Evolutionary conservation across 2,329 filamentous ascomycete species (phyloP), one percentile per base, ranked within the genome.

Genomic region (Neonectria neomacrospora): DNA sequence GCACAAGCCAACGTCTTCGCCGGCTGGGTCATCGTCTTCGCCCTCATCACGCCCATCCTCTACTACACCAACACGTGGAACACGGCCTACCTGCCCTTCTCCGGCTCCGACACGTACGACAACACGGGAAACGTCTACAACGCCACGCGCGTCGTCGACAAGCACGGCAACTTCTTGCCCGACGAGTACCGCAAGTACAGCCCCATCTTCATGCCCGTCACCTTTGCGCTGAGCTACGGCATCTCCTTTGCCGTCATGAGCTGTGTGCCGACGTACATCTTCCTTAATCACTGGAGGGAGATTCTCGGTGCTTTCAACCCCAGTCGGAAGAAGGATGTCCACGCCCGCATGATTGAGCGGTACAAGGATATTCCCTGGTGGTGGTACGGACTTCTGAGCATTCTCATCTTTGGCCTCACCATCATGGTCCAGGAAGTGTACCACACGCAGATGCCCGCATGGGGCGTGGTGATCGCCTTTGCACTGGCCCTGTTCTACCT

Each of bases 11-110:
- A 67, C 23, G 65, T 67, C 6, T 65, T 67, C 12, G 65, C 62
- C 4, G 65, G 65, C 3, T 65, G 65, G 39, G 54, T 59, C 16
- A 16, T 65, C 7, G 20, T 65, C 23, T 65, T 67, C 11, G 63
- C 62, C 18, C 37, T 67, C 14, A 42, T 65, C 16, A 56, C 65
- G 11, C 65, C 65, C 3, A 62, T 62, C 8, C 59, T 67, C 2
- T 65, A 67, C 71, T 84, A 83, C 61, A 79, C 78, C 3, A 83
- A 83, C 66, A 82, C 80, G 0, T 85, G 82, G 82, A 77, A 80
- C 56, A 83, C 84, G 0, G 80, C 62, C 9, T 60, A 65, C 18
- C 45, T 67, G 7, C 65, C 65, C n/a, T 65, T 67, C 47, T 67
- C 65, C 0, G 63, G 62, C 6, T 53, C 58, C 3, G 63, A 64